Evolutionary conservation across 768 basidiomycete genomes (phyloP).

Genomic region (Coprinopsis marcescibilis): DNA sequence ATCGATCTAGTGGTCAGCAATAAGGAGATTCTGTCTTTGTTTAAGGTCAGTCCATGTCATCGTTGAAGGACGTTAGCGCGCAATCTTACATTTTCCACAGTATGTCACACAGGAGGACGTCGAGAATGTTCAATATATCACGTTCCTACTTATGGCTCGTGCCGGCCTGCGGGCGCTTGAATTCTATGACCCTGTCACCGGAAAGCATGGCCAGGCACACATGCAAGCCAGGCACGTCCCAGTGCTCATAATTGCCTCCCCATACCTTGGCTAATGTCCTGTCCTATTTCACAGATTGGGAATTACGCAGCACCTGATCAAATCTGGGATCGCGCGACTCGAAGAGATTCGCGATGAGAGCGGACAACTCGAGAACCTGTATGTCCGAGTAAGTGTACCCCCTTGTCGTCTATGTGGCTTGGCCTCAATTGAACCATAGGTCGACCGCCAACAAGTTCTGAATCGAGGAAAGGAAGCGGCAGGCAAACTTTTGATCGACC

Average conservation of each 20-base stretch:
- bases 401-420: constrained; percentile 5
- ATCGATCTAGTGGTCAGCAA: constrained; percentile 60
- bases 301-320: constrained; percentile 75
- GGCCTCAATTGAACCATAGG: constrained; percentile 28
- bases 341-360: constrained; percentile 57
- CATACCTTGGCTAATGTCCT: background rate
- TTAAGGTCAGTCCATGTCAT: constrained; percentile 62
- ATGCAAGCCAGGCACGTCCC: constrained; percentile 69
- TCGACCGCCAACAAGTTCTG: constrained; percentile 68
- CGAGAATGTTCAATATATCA: constrained; percentile 75
- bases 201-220: constrained; percentile 85
- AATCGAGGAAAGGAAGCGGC: constrained; percentile 57
- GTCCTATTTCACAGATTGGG: constrained; percentile 49
- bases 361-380: constrained; percentile 61
- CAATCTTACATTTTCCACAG: constrained; percentile 27
- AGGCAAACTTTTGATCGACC: constrained; percentile 69
- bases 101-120: constrained; percentile 63
- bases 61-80: background rate
- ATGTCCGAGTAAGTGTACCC: constrained; percentile 49
- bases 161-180: constrained; percentile 75
- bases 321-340: constrained; percentile 61
- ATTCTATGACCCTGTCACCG: constrained; percentile 72
- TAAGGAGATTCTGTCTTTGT: constrained; percentile 70
- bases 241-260: constrained; percentile 5
- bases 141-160: constrained; percentile 84